A percentile compares a stretch with the other conserved stretches of the same genome.
These are phyloP conservation scores for Pichia sp. DNA, from an alignment of 1,139 yeast genomes.

Conservation along the genomic window DNA sequence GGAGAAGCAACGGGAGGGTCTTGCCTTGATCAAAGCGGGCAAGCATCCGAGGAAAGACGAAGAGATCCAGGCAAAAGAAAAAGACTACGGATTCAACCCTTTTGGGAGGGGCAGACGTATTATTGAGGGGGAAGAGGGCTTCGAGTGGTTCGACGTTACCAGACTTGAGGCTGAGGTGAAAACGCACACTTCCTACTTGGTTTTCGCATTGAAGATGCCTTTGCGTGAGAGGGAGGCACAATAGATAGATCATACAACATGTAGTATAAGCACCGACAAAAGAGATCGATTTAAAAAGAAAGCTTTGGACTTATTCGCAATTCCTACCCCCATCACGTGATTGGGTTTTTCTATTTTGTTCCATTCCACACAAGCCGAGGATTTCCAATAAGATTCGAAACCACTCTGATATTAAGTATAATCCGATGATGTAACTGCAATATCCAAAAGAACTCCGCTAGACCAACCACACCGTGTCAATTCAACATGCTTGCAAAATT, in stretches of 20 bases:
- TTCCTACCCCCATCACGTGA: too few species aligned
- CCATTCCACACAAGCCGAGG: too few species aligned
- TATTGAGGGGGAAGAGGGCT: conserved; percentile 79
- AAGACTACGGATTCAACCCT: conserved; percentile 70
- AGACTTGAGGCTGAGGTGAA: conserved; percentile 80
- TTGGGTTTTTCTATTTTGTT: too few species aligned
- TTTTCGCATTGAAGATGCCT: conserved; percentile 64
- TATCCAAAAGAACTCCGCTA: not conserved
- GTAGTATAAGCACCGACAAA: too few species aligned
- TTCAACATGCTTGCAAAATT: not conserved
- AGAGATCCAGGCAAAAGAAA: conserved; percentile 26
- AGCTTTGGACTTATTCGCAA: too few species aligned
- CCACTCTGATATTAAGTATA: too few species aligned
- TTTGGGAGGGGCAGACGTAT: conserved; percentile 82
- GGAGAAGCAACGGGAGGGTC: conserved; percentile 67
- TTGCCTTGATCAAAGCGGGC: conserved; percentile 39
- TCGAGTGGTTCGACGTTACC: conserved; percentile 78
- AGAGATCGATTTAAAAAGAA: too few species aligned
- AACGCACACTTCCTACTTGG: conserved; percentile 89
- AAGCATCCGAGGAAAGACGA: conserved; percentile 19
- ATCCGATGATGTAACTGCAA: too few species aligned
- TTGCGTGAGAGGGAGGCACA: not conserved
- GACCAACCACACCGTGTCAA: not conserved
- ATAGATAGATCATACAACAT: too few species aligned
- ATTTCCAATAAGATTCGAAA: too few species aligned